Evolutionary conservation across 768 basidiomycete species (phyloP).

Genomic region (Goffeauzyma gilvescens): DNA sequence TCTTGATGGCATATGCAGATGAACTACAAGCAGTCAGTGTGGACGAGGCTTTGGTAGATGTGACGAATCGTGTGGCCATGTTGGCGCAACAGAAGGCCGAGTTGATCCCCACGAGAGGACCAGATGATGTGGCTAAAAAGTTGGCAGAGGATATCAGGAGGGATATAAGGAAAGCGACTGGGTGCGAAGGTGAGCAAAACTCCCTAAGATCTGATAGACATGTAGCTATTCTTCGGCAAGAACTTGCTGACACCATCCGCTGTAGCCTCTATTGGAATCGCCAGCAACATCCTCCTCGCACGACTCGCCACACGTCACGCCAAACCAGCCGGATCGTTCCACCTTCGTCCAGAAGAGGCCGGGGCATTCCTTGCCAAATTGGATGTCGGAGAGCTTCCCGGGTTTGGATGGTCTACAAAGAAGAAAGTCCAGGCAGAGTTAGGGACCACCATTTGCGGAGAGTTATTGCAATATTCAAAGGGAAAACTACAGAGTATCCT

Average conservation of each 20-base stretch:
- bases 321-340: slow-evolving; percentile 74
- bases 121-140: slow-evolving; percentile 54
- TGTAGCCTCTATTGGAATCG: slow-evolving; percentile 74
- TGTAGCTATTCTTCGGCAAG: not conserved
- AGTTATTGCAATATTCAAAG: slow-evolving; percentile 47
- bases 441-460: slow-evolving; percentile 49
- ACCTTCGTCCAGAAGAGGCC: slow-evolving; percentile 39
- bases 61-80: slow-evolving; percentile 37
- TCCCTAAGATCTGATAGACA: too few species aligned
- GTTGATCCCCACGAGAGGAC: slow-evolving; percentile 37
- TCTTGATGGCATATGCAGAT: slow-evolving; percentile 73
- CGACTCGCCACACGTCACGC: slow-evolving; percentile 76
- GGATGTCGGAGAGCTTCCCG: slow-evolving; percentile 55
- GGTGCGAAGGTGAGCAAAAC: slow-evolving; percentile 65
- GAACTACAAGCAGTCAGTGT: slow-evolving; percentile 89
- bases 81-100: not conserved
- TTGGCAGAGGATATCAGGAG: slow-evolving; percentile 64
- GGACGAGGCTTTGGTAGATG: slow-evolving; percentile 86
- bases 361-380: slow-evolving; percentile 21
- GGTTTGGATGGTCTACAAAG: slow-evolving; percentile 58
- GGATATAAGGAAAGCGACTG: slow-evolving; percentile 57
- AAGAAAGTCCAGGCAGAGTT: slow-evolving; percentile 67
- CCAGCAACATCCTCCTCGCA: slow-evolving; percentile 78
- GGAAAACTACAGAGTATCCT: slow-evolving; percentile 48
- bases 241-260: slow-evolving; percentile 2